Conservation (phyloP, 23 red algal species). For the Rhodosorus marinus region DNA sequence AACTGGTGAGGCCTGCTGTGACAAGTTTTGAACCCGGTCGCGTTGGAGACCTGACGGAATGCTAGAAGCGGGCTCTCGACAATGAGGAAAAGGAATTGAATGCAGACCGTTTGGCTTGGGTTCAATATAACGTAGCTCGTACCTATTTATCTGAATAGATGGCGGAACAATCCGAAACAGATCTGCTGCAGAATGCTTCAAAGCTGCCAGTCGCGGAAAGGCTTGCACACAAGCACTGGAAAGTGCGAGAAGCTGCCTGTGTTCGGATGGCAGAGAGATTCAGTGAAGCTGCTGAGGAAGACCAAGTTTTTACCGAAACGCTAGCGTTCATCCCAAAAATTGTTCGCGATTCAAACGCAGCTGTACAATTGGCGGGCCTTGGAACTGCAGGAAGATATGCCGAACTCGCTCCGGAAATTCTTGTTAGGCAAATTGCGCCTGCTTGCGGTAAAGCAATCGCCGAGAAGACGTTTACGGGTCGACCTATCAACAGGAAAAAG, state of each 20-base stretch:
- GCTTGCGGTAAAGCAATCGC: slow-evolving; percentile 38
- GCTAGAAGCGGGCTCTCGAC: no score
- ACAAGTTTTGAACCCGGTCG: no score
- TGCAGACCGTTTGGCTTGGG: no score
- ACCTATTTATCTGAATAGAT: no score
- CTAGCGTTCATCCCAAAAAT: slow-evolving; percentile 27
- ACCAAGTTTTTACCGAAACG: slow-evolving; percentile 37
- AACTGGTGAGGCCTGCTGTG: no score
- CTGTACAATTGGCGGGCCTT: slow-evolving; percentile 70
- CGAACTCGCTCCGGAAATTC: slow-evolving; percentile 23
- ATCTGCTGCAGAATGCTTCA: slow-evolving; percentile 25
- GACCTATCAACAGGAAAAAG: slow-evolving; percentile 42
- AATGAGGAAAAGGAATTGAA: no score
- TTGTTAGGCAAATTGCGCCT: slow-evolving; percentile 20
- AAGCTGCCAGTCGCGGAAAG: slow-evolving; percentile 37
- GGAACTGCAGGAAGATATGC: slow-evolving; percentile 19
- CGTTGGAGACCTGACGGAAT: no score
- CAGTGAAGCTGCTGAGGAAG: slow-evolving; percentile 13
- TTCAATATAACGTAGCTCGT: no score
- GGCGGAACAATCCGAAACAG: no score
- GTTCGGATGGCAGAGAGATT: slow-evolving; percentile 18
- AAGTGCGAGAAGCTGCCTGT: slow-evolving; percentile 51
- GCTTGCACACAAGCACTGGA: slow-evolving; percentile 52
- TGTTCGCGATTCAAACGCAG: slow-evolving; percentile 80
- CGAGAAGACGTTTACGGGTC: slow-evolving; percentile 61